Percentiles rank a stretch among this genome's conserved stretches.
These are phyloP conservation scores for Stemphylium beticola DNA, from an alignment of 2,329 filamentous ascomycete genomes.

Conservation along the genomic window DNA sequence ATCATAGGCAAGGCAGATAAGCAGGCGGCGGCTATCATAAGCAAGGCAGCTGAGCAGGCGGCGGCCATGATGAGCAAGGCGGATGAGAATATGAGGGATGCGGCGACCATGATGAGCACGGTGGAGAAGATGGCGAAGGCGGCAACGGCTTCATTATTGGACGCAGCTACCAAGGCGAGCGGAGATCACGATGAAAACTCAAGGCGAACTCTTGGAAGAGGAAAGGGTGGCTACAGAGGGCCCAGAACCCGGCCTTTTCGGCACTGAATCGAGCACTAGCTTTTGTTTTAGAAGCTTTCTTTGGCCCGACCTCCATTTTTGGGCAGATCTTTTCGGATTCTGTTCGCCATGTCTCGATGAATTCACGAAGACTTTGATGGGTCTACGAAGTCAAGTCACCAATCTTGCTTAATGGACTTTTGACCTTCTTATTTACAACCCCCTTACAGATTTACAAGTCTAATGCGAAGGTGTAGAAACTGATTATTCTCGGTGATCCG, in stretches of 20 bases:
- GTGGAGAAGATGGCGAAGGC: neutral
- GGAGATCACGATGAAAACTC: neutral
- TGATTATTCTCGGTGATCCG: too few relatives aligned
- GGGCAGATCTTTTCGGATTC: neutral
- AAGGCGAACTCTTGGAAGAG: neutral
- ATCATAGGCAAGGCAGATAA: neutral
- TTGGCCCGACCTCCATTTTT: neutral
- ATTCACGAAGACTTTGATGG: neutral
- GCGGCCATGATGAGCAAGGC: neutral
- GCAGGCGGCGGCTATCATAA: neutral
- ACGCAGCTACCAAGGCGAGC: neutral
- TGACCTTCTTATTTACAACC: too few relatives aligned
- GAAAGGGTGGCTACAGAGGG: neutral
- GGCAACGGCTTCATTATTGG: neutral
- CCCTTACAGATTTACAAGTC: too few relatives aligned
- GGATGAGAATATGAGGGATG: neutral
- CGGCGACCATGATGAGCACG: neutral
- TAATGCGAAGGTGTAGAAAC: too few relatives aligned
- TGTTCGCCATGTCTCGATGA: neutral
- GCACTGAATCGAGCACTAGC: neutral
- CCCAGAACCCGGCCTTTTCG: neutral
- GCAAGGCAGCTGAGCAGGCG: neutral
- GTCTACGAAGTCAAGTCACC: neutral
- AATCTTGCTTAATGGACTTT: neutral
- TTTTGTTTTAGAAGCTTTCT: neutral